Percentiles rank a stretch among this genome's conserved stretches.
Evolutionary conservation across 2,329 filamentous ascomycete species (phyloP).

Genomic region (Simplicillium aogashimaense): DNA sequence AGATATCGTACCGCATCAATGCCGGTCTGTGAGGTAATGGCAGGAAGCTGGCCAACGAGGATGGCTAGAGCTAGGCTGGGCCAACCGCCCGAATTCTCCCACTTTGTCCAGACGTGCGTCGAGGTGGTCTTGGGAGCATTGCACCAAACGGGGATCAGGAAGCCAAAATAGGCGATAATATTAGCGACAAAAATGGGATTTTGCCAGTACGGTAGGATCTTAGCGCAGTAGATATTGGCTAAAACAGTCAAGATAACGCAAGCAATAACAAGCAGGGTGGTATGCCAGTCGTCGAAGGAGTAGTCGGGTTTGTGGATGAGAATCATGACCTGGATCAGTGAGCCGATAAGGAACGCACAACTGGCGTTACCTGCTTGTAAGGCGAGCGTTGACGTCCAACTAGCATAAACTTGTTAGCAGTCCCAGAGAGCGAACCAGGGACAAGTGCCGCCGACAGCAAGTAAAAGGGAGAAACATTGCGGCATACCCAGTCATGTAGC

Average conservation of each 20-base stretch:
- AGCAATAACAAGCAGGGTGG: conserved; percentile 6
- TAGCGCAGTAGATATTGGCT: conserved; percentile 5
- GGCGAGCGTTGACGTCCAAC: conserved; percentile 9
- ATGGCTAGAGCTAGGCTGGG: conserved; percentile 5
- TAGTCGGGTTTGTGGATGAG: conserved; percentile 6
- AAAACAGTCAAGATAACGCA: conserved; percentile 3
- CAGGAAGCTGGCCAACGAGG: conserved; percentile 8
- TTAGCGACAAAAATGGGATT: conserved; percentile 8
- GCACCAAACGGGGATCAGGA: conserved; percentile 8
- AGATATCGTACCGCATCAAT: conserved; percentile 3
- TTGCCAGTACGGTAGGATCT: conserved; percentile 8
- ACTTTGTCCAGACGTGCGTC: conserved; percentile 7
- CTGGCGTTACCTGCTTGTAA: conserved; percentile 8
- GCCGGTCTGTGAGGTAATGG: conserved; percentile 6
- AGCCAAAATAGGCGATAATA: conserved; percentile 7
- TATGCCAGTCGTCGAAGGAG: conserved; percentile 6
- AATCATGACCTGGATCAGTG: conserved; percentile 8
- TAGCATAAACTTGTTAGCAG: background rate
- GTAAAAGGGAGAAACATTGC: background rate
- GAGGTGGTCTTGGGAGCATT: conserved; percentile 7
- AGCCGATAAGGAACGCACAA: conserved; percentile 7
- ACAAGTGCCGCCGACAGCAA: too few relatives aligned
- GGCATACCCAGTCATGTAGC: conserved; percentile 5
- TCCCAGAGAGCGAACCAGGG: too few relatives aligned
- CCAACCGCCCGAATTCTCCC: conserved; percentile 8